A percentile compares a stretch with the other conserved stretches of the same genome.
Evolutionary conservation across 176 grass and related monocot genomes (phyloP).

Genomic region (Poa annua): DNA sequence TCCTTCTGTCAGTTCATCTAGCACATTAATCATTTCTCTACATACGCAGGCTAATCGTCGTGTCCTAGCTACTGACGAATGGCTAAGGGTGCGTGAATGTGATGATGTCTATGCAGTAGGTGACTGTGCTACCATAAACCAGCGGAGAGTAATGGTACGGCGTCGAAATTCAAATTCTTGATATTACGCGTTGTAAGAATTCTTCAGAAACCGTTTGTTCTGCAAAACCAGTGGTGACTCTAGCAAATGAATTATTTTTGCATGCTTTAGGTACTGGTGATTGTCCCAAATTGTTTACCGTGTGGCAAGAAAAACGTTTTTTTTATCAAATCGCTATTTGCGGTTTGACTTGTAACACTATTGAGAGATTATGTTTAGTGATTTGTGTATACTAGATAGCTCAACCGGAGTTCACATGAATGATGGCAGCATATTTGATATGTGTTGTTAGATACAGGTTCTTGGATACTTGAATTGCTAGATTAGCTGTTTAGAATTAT

Average conservation of each 20-base stretch:
- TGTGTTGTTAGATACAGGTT: neutral
- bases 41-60: conserved; percentile 69
- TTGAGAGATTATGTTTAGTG: neutral
- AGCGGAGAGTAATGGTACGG: conserved; percentile 94
- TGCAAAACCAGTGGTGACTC: neutral
- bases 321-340: neutral
- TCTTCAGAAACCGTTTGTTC: neutral
- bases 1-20: conserved; percentile 9
- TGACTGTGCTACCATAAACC: conserved; percentile 95
- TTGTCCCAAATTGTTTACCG: neutral
- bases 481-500: neutral
- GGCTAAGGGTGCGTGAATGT: conserved; percentile 87
- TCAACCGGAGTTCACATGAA: conserved; percentile 11
- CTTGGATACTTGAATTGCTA: neutral
- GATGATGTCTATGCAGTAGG: conserved; percentile 87
- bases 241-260: neutral
- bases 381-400: neutral
- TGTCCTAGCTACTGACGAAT: conserved; percentile 92
- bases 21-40: conserved; percentile 19
- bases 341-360: neutral
- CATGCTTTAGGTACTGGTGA: neutral
- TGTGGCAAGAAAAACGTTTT: neutral
- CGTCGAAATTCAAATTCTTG: neutral
- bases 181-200: neutral
- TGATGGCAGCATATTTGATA: conserved; percentile 17